These are phyloP conservation scores for Sambucus nigra DNA, from an alignment of 129 eudicot genomes.

Conservation along the genomic window DNA sequence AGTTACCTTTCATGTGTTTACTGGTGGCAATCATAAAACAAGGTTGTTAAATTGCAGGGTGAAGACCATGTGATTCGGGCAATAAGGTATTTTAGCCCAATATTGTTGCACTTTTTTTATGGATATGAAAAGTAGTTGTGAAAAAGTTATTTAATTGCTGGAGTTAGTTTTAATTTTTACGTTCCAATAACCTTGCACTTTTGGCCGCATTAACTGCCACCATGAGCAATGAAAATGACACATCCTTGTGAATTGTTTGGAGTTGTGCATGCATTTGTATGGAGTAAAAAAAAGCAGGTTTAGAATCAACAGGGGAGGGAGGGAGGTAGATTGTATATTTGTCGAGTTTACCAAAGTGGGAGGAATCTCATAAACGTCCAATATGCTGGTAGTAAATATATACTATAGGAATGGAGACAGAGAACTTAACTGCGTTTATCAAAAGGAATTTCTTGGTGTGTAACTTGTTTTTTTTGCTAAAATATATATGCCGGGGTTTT, in stretches of 20 bases:
- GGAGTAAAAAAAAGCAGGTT: neutral
- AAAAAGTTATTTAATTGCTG: neutral
- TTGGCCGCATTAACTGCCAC: neutral
- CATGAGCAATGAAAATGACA: conserved; percentile 12
- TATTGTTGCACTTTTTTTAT: no score
- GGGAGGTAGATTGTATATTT: neutral
- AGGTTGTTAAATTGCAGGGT: neutral
- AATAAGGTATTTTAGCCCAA: neutral
- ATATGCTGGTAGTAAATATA: no score
- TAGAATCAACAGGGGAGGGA: neutral
- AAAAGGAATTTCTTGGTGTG: no score
- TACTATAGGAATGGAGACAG: no score
- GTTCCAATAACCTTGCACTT: neutral
- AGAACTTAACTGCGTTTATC: no score
- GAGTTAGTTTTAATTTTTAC: neutral
- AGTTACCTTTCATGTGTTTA: neutral
- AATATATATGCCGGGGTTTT: no score
- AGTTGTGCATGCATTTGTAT: neutral
- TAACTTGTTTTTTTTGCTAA: no score
- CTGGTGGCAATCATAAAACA: neutral
- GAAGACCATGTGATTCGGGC: no score
- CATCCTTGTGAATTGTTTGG: neutral
- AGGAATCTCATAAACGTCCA: neutral
- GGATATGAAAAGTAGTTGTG: neutral
- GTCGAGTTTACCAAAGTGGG: conserved; percentile 9